Base-by-base conservation (phyloP, 179 eudicot genomes). In the Drosera spatulata region DNA sequence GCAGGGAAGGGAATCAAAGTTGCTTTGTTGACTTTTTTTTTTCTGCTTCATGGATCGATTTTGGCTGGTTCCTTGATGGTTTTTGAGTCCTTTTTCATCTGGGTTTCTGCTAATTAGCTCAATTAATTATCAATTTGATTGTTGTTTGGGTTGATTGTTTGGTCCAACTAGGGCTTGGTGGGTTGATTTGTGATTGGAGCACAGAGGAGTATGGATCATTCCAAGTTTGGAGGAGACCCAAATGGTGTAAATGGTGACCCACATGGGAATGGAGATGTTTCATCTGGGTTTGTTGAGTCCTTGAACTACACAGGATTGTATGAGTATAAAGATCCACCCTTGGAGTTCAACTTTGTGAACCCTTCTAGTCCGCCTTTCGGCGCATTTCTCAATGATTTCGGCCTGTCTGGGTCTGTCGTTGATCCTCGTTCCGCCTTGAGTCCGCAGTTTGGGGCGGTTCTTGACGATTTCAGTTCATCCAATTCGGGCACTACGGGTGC, bases 311-410 rank as follows among this genome's bases (percentile, higher is more conserved):
- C 56, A 9, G 69, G 70, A 66, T 71, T 78, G 52, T 79, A 69
- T 63, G 71, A 64, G 53, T 72, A 75, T 58, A 71, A 73, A 61
- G 85, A 78, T 49, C 72, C 73, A 33, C 57, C 74, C 60, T 60
- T 73, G 50, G 80, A 76, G 58, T 77, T 86, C 8, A 65, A 52
- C 63, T 74, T 76, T 41, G 48, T 74, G 76, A 81, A 76, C 59
- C 46, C 65, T 40, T 79, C 77, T 57, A 68, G 46, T 60, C 61
- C 70, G 62, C 60, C 69, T 33, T 41, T 50, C 48, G 64, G 71
- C 54, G 76, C 73, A 0, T 48, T 62, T 60, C 66, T 65, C 4
- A 46, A 64, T 15, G 64, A 49, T 60, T 49, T 60, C 42, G 44
- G 67, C 50, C 33, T 22, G 33, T 22, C 33, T 22, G 33, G 33